Base-by-base conservation (phyloP, 192 early-diverging fungal species). In the Jimgerdemannia lactiflua region DNA sequence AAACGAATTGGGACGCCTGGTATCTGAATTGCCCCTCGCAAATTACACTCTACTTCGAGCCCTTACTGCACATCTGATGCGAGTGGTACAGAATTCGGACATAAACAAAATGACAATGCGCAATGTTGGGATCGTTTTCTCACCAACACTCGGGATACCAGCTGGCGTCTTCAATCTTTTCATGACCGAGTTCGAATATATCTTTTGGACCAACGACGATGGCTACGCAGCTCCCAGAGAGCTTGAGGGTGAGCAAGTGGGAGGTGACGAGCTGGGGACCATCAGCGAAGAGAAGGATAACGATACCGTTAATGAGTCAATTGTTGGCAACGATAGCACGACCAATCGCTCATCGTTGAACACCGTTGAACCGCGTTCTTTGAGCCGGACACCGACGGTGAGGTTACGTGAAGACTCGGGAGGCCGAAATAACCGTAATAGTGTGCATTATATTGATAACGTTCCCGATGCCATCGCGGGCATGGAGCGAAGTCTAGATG, bases 41-140 rank as follows among this genome's bases (percentile, higher is more conserved):
- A 99, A 99, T 86, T 98, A 97, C 80, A 95, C 94, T 11, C 86
- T 97, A 41, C 83, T 99, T 39, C 89, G 93, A 43, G 91, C 92
- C 3, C 80, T 99, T 70, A 93, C 94, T 2, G 96, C 92, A 0
- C 98, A 99, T 74, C 89, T 99, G 70, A 92, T 97, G 70, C 84
- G 93, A 59, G 91, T 99, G 65, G 97, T 98, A 20, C 91, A 93
- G 71, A 86, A 91, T 69, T 86, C 91, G 10, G 90, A 91, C 43
- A 83, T 90, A 40, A 99, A 99, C 86, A 93, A 92, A 80, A 99
- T 99, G 98, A 98, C 93, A 4, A 87, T 96, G 69, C 91, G 94
- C 39, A 98, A 98, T 86, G 90, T 99, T 54, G 94, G 95, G 67
- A 99, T 98, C 72, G 96, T 99, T 4, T 98, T 98, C 76, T 92